Evolutionary conservation across 495 filamentous ascomycete genomes (phyloP), one percentile per base, ranked within the genome.

Genomic region (Xylaria palmicola): DNA sequence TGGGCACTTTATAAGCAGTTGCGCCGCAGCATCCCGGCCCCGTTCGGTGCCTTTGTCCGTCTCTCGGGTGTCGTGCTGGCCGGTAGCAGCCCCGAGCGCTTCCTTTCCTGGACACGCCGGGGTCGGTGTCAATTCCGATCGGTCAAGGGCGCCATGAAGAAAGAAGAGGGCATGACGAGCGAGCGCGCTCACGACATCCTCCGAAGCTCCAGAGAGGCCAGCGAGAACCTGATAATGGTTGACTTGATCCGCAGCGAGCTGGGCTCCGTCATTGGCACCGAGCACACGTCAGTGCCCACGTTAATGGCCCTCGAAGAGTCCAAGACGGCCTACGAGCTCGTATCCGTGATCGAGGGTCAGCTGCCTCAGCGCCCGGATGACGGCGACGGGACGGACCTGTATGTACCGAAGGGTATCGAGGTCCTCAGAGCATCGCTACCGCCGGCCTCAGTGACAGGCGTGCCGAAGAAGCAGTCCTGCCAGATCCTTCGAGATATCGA

Each of bases 161-260:
- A 89, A 65, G 73, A 77, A 0, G 63, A 75, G 19, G 69, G 72
- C 32, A 59, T 68, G 10, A 89, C 85, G 1, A 68, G 81, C 27
- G 78, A 76, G 24, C 75, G 84, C 63, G 90, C 89, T 4, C 80
- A 76, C 9, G 71, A 72, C 27, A 78, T 88, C 45, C 79, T 91
- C 3, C 72, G 79, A 10, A 80, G 83, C 0, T 81, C 83, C 0
- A 93, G 92, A 68, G 90, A 92, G 69, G 83, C 82, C 62, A 88
- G 90, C 8, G 90, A 93, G 68, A 92, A 92, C 59, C 79, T 93
- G 6, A 93, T 93, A 90, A 92, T 92, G 55, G 88, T 91, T 0
- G 90, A 92, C 73, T 75, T 92, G 6, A 89, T 91, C 34, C 81
- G 90, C 0, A 89, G 92, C 65, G 90, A 93, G 67, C 76, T 93